phyloP scores from a whole-genome alignment of 306 rosid genomes.

The Cucurbita argyrosperma region DNA sequence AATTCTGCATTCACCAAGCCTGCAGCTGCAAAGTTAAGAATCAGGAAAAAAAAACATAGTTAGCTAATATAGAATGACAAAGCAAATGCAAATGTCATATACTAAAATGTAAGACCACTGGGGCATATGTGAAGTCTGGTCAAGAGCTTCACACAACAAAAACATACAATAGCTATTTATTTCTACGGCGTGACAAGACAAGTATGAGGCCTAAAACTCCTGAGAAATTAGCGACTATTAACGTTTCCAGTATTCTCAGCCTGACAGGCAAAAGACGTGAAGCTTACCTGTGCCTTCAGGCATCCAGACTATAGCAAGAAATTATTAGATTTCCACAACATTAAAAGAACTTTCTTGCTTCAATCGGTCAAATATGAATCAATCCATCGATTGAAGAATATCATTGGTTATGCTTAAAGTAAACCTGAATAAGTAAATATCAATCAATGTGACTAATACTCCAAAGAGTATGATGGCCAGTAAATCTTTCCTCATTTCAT shows the following conservation, averaged over 20 bases:
- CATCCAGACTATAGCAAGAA: neutral
- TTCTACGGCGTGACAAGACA: neutral
- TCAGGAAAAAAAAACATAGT: neutral
- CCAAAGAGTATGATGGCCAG: neutral
- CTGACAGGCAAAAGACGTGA: neutral
- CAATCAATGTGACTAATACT: too few species aligned
- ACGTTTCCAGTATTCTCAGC: neutral
- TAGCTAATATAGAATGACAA: neutral
- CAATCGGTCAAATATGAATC: neutral
- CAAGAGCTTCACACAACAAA: neutral
- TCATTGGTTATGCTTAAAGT: neutral
- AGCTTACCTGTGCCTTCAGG: neutral
- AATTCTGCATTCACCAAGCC: conserved; percentile 75
- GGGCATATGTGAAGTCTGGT: neutral
- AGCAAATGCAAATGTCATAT: neutral
- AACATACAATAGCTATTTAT: neutral
- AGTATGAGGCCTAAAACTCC: neutral
- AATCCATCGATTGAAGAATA: neutral
- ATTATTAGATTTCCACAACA: neutral
- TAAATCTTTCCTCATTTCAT: neutral
- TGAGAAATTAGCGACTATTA: neutral
- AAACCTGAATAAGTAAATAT: neutral
- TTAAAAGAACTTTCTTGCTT: neutral
- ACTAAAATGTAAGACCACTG: neutral
- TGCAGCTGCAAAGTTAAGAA: conserved; percentile 41